Percentiles rank a stretch among this genome's conserved stretches.
phyloP scores from a whole-genome alignment of 176 grass and related monocot genomes.

The Canna indica region DNA sequence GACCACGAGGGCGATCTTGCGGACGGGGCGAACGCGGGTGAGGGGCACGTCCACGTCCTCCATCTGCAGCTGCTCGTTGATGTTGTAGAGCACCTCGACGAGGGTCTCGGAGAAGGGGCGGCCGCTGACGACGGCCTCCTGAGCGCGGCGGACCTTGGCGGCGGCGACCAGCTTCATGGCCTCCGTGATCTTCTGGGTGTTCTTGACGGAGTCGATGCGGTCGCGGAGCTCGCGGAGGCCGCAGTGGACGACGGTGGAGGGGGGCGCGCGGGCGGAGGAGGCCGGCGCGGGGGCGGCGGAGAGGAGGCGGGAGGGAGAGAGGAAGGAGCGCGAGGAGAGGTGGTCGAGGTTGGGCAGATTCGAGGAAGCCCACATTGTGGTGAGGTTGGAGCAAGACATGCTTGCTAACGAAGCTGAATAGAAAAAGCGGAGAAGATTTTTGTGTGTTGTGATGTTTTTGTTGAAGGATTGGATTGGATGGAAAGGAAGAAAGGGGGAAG shows the following conservation, averaged over 20 bases:
- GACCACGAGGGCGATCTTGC: slow-evolving; percentile 8
- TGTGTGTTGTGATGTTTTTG: neutral
- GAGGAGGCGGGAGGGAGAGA: neutral
- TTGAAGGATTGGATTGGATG: neutral
- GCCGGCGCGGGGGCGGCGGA: neutral
- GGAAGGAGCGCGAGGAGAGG: neutral
- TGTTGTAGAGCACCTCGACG: slow-evolving; percentile 10
- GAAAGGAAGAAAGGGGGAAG: neutral
- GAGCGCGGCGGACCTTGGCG: neutral
- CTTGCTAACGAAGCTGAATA: neutral
- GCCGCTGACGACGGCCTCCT: slow-evolving; percentile 7
- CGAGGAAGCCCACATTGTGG: neutral
- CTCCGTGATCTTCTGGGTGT: slow-evolving; percentile 8
- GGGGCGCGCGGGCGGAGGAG: neutral
- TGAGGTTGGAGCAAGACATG: slow-evolving; percentile 5
- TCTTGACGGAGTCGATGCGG: slow-evolving; percentile 5
- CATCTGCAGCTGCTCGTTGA: slow-evolving; percentile 12
- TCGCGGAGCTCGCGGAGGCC: slow-evolving; percentile 7
- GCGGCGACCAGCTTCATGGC: slow-evolving; percentile 9
- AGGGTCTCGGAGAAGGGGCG: slow-evolving; percentile 5
- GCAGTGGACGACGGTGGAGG: neutral
- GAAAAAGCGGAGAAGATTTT: neutral
- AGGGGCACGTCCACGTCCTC: slow-evolving; percentile 11
- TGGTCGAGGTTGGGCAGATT: neutral
- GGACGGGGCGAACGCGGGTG: slow-evolving; percentile 3